These are phyloP conservation scores for Phytophthora pini DNA, from an alignment of 352 stramenopile genomes.

Conservation along the genomic window DNA sequence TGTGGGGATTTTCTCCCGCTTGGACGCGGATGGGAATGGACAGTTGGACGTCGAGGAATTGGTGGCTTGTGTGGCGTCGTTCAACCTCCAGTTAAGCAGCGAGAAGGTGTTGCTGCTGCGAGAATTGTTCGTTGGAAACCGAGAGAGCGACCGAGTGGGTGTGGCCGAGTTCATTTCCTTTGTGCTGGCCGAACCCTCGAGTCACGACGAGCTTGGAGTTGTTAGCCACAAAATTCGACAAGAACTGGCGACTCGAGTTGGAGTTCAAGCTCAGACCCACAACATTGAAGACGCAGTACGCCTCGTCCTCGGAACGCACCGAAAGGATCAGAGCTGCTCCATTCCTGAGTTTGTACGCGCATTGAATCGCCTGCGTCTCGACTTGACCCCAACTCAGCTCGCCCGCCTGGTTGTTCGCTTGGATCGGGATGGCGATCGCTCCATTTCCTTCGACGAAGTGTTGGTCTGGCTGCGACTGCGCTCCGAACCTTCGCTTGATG, in stretches of 20 bases:
- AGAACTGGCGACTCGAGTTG: constrained; percentile 49
- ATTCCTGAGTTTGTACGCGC: constrained; percentile 46
- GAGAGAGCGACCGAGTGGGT: constrained; percentile 45
- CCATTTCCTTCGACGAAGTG: constrained; percentile 76
- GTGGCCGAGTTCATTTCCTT: constrained; percentile 84
- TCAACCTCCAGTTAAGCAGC: constrained; percentile 50
- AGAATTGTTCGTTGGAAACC: constrained; percentile 57
- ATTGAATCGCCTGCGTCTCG: constrained; percentile 49
- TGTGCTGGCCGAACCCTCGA: constrained; percentile 43
- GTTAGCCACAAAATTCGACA: constrained; percentile 55
- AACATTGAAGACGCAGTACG: constrained; percentile 64
- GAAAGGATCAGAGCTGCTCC: constrained; percentile 35
- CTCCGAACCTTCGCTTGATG: constrained; percentile 2
- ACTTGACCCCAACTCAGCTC: constrained; percentile 51
- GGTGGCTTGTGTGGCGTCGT: constrained; percentile 51
- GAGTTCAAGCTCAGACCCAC: constrained; percentile 36
- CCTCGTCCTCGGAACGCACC: constrained; percentile 61
- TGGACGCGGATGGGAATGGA: constrained; percentile 63
- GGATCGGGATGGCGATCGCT: constrained; percentile 57
- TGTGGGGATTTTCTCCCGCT: constrained; percentile 53
- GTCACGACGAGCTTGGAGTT: constrained; percentile 56
- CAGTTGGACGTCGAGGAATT: constrained; percentile 64
- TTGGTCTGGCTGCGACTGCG: constrained; percentile 67
- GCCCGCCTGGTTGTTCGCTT: constrained; percentile 60
- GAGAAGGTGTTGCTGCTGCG: constrained; percentile 55